Evolutionary conservation across 176 grass and related monocot species (phyloP).

Genomic region (Oryza longistaminata): DNA sequence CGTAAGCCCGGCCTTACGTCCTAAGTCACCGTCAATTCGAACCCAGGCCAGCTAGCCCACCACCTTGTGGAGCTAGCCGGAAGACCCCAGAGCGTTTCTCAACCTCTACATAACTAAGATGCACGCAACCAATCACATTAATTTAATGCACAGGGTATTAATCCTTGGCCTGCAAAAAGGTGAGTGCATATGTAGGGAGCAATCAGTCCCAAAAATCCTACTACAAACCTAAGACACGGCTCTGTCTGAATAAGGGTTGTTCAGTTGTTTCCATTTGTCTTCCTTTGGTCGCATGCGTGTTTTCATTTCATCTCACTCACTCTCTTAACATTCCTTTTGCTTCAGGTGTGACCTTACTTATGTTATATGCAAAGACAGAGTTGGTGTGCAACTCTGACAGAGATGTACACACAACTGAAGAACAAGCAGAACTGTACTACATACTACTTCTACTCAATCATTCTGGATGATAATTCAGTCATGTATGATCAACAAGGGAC

Average conservation of each 20-base stretch:
- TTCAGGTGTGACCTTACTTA: constrained; percentile 49
- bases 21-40: no score
- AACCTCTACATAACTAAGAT: no score
- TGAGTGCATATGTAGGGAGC: not conserved
- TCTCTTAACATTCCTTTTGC: constrained; percentile 28
- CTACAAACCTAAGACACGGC: constrained; percentile 5
- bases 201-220: not conserved
- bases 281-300: constrained; percentile 22
- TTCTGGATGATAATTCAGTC: not conserved
- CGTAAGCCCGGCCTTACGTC: no score
- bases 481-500: not conserved
- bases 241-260: constrained; percentile 11
- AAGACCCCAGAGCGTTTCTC: no score
- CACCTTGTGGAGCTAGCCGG: no score
- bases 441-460: not conserved
- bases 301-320: constrained; percentile 37
- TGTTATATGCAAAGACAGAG: constrained; percentile 48
- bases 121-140: no score
- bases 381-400: constrained; percentile 37
- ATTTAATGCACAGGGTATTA: constrained; percentile 5
- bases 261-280: constrained; percentile 25
- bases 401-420: not conserved
- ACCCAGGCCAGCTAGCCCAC: rapidly evolving
- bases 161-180: constrained; percentile 13
- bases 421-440: constrained; percentile 15